These are phyloP conservation scores for Trypanosoma lewisi DNA, from an alignment of 208 protist genomes.

Conservation along the genomic window DNA sequence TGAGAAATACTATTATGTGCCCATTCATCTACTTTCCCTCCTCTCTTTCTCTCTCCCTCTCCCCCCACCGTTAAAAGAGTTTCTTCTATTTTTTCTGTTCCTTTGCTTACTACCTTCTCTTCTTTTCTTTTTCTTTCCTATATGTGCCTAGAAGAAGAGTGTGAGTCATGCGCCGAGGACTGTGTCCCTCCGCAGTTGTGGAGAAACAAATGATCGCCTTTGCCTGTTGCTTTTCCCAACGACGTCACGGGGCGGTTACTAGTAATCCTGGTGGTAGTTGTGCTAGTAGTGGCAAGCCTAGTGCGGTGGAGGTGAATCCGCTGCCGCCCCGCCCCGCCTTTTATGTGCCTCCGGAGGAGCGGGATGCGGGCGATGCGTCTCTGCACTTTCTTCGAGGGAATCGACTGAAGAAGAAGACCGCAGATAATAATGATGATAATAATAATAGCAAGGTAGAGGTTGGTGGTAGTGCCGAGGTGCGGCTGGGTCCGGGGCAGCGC, in stretches of 20 bases:
- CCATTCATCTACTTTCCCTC: no score
- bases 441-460: not conserved
- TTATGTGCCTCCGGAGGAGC: constrained; percentile 75
- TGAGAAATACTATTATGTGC: no score
- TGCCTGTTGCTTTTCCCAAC: not conserved
- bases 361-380: constrained; percentile 57
- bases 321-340: constrained; percentile 54
- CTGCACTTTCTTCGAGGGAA: constrained; percentile 66
- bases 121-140: not conserved
- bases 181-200: not conserved
- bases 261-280: not conserved
- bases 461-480: not conserved
- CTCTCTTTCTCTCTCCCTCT: no score
- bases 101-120: not conserved
- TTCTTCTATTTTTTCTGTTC: not conserved
- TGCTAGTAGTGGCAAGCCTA: not conserved
- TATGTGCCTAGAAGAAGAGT: not conserved
- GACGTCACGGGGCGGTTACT: not conserved
- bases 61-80: no score
- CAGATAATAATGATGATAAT: not conserved
- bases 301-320: constrained; percentile 20
- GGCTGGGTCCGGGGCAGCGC: constrained; percentile 31
- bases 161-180: constrained; percentile 14
- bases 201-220: not conserved
- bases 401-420: constrained; percentile 26